phyloP scores from a whole-genome alignment of 179 eudicot species.

The Spinacia oleracea region DNA sequence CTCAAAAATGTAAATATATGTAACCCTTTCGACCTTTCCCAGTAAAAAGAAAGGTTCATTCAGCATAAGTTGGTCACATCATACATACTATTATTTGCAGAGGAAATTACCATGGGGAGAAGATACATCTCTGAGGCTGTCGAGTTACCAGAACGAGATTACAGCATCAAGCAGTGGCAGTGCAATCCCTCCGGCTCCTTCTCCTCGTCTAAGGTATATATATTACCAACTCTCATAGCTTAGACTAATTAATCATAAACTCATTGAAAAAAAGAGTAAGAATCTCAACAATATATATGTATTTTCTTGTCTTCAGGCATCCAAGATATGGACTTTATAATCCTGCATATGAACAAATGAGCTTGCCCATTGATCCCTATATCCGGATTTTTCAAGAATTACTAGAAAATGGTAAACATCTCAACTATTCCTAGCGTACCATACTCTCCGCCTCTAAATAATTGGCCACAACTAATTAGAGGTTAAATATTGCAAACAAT shows the following conservation, averaged over 20 bases:
- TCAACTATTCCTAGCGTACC: not conserved
- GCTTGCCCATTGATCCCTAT: constrained; percentile 32
- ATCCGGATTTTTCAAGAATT: constrained; percentile 3
- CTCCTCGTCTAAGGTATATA: constrained; percentile 12
- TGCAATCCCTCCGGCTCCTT: not conserved
- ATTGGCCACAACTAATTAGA: too few relatives aligned
- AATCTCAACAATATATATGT: not conserved
- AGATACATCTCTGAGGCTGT: constrained; percentile 15
- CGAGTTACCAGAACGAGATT: constrained; percentile 10
- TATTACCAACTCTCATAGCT: constrained; percentile 1
- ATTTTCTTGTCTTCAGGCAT: constrained; percentile 13
- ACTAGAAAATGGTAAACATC: not conserved
- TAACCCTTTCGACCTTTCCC: too few relatives aligned
- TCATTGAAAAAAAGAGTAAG: not conserved
- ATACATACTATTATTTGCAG: constrained; percentile 17
- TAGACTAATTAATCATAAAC: not conserved
- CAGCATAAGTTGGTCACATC: not conserved
- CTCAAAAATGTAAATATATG: too few relatives aligned
- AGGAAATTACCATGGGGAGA: constrained; percentile 31
- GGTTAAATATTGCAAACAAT: too few relatives aligned
- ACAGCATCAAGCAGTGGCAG: not conserved
- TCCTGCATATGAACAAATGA: constrained; percentile 17
- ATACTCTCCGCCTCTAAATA: not conserved
- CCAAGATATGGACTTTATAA: constrained; percentile 10
- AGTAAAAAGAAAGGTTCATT: too few relatives aligned